Percentiles rank a stretch among this genome's conserved stretches.
Conservation (phyloP, 352 stramenopile species). For the Pythium brachiatum region DNA sequence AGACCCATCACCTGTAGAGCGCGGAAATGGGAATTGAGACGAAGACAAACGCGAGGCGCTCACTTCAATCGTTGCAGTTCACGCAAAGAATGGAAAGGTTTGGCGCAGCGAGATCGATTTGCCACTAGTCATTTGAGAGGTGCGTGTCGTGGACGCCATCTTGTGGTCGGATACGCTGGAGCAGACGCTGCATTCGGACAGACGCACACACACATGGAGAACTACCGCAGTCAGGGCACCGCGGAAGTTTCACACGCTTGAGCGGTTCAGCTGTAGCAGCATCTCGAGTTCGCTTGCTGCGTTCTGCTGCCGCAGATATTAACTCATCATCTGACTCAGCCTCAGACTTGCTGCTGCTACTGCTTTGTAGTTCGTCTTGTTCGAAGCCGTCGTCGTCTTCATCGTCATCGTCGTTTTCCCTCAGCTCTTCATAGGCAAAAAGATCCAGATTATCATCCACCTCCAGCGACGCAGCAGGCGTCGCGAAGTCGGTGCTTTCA, state of each 20-base stretch:
- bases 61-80: too few relatives aligned
- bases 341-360: constrained; percentile 30
- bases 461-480: background rate
- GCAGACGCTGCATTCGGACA: constrained; percentile 40
- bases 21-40: too few relatives aligned
- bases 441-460: constrained; percentile 14
- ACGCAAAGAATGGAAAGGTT: too few relatives aligned
- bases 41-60: too few relatives aligned
- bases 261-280: constrained; percentile 24
- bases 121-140: too few relatives aligned
- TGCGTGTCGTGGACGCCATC: background rate
- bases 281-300: constrained; percentile 7
- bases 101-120: too few relatives aligned
- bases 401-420: constrained; percentile 29
- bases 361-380: constrained; percentile 63
- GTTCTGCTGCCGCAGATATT: background rate
- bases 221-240: constrained; percentile 28
- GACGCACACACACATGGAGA: constrained; percentile 37
- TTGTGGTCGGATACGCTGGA: constrained; percentile 24
- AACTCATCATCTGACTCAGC: constrained; percentile 20
- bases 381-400: constrained; percentile 55
- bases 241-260: constrained; percentile 48
- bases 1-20: too few relatives aligned
- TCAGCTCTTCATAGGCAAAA: constrained; percentile 17
- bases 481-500: background rate